phyloP scores from a whole-genome alignment of 129 eudicot genomes.

The Escallonia rubra region DNA sequence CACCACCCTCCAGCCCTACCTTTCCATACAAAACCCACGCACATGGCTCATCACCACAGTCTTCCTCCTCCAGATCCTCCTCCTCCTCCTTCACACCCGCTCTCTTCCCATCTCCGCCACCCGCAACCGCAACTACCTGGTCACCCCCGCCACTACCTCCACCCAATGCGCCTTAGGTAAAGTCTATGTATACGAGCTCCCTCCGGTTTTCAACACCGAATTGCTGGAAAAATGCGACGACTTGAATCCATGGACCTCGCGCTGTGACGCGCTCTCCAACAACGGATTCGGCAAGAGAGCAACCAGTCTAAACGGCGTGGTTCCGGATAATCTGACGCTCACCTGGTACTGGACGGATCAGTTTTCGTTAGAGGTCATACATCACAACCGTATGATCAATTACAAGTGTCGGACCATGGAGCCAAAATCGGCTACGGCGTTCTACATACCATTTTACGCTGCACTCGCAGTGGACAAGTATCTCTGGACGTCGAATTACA shows the following conservation, averaged over 20 bases:
- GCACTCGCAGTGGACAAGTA: conserved; percentile 20
- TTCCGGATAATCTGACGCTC: conserved; percentile 41
- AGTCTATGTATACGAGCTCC: conserved; percentile 62
- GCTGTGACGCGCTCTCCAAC: conserved; percentile 65
- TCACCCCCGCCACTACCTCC: not conserved
- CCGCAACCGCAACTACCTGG: not conserved
- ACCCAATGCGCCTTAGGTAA: conserved; percentile 40
- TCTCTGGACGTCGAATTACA: conserved; percentile 8
- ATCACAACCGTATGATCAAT: conserved; percentile 9
- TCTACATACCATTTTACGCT: conserved; percentile 27
- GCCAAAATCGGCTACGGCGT: conserved; percentile 23
- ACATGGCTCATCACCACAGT: conserved; percentile 62
- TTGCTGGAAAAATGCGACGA: conserved; percentile 50
- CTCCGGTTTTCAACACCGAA: conserved; percentile 44
- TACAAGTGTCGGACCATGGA: conserved; percentile 15
- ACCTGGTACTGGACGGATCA: conserved; percentile 37
- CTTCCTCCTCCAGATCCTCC: conserved; percentile 69
- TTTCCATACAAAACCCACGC: conserved; percentile 44
- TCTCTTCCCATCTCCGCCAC: conserved; percentile 31
- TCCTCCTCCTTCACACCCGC: conserved; percentile 49
- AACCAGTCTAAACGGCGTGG: conserved; percentile 27
- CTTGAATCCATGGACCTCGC: conserved; percentile 58
- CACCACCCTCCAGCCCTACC: conserved; percentile 33
- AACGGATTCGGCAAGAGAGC: conserved; percentile 56
- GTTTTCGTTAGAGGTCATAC: conserved; percentile 14